Evolutionary conservation across 768 basidiomycete genomes (phyloP), one percentile per base, ranked within the genome.

Genomic region (Serendipita sp.): DNA sequence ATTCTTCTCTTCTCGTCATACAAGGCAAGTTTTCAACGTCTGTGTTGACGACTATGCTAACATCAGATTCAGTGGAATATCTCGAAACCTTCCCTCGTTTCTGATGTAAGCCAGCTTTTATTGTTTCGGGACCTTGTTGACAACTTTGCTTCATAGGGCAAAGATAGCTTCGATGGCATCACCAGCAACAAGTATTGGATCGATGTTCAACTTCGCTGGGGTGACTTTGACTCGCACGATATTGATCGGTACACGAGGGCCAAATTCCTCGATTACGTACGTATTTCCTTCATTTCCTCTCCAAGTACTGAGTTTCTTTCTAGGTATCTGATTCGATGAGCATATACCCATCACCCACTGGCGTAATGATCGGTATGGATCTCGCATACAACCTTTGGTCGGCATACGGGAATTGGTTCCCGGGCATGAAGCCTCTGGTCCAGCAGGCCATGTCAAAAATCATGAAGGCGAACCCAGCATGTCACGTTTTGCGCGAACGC

Each of bases 391-490:
- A 98, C 74, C 70, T 99, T 64, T 96, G 96, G 90, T 95, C 95
- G 31, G 95, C 90, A 1, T 99, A 95, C 69, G 96, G 96, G 65
- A 95, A 95, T 72, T 98, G 90, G 91, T 96, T 97, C 86, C 96
- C 96, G 14, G 95, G 96, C 50, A 82, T 97, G 81, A 98, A 98
- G 75, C 94, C 94, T 3, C 80, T 99, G 65, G 86, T 99, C 64
- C 95, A 96, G 72, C 94, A 96, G 74, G 96, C 95, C 3, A 96
- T 99, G 93, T 92, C 89, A 13, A 99, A 98, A 80, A 88, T 99
- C 72, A 95, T 98, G 92, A 99, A 99, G 75, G 96, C 96, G 61
- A 98, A 99, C 70, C 96, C 96, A 26, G 96, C 96, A 14, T 85
- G 88, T 61, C 96, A 98, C 71, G 96, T 99, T 43, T 77, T 99